Percentiles rank a stretch among this genome's conserved stretches.
Conservation (phyloP, 1,284 basidiomycete genomes). For the Tilletia setariae region DNA sequence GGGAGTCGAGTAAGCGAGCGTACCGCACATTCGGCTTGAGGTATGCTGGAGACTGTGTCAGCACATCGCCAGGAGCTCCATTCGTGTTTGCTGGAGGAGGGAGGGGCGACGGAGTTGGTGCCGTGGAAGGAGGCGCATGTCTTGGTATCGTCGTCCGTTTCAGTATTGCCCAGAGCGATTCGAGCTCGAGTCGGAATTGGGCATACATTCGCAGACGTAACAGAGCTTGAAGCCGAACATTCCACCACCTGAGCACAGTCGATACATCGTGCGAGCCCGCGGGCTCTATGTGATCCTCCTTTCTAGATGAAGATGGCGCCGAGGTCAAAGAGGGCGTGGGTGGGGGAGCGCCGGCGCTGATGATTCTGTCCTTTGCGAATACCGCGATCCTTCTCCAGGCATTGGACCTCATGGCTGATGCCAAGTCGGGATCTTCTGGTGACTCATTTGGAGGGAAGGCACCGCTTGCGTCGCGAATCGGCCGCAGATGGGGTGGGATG, state of each 20-base stretch:
- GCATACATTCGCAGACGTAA: constrained; percentile 27
- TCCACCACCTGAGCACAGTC: constrained; percentile 30
- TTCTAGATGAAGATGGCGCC: background rate
- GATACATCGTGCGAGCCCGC: constrained; percentile 15
- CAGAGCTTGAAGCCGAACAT: constrained; percentile 29
- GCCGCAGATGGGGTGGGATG: constrained; percentile 27
- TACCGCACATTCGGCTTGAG: background rate
- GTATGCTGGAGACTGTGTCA: background rate
- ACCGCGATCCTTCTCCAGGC: constrained; percentile 31
- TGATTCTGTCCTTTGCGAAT: constrained; percentile 20
- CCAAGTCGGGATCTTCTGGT: constrained; percentile 16
- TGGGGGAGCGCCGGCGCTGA: background rate
- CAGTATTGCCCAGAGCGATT: constrained; percentile 23
- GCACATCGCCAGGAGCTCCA: too few species aligned
- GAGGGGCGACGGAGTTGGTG: background rate
- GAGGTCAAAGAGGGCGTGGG: too few species aligned
- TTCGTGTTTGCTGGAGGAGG: background rate
- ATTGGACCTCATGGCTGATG: constrained; percentile 21
- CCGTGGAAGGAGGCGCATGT: background rate
- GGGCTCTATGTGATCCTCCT: background rate
- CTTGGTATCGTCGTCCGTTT: constrained; percentile 3
- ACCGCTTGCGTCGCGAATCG: constrained; percentile 28
- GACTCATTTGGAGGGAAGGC: constrained; percentile 23
- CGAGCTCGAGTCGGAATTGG: constrained; percentile 29
- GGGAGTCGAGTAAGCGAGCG: background rate